phyloP scores from a whole-genome alignment of 164 flowering plant species.

The Pachysandra terminalis region DNA sequence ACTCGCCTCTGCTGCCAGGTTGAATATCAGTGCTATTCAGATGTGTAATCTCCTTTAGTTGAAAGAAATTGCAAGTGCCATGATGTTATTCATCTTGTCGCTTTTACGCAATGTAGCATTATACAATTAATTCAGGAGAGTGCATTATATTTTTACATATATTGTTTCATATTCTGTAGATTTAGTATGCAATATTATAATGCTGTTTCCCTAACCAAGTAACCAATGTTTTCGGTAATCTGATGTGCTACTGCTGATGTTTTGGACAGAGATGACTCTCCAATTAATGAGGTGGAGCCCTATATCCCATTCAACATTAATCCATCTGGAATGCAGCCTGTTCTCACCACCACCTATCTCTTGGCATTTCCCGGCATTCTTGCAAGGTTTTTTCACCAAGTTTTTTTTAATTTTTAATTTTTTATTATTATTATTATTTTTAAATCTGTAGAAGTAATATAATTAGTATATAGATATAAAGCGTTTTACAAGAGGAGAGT shows the following conservation, averaged over 20 bases:
- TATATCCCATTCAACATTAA: conserved; percentile 97
- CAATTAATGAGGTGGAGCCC: conserved; percentile 90
- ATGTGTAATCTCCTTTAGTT: background rate
- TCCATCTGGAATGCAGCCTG: conserved; percentile 99
- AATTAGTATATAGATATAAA: too few relatives aligned
- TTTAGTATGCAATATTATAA: background rate
- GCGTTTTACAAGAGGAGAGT: too few relatives aligned
- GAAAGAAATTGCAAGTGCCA: background rate
- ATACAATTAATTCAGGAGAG: background rate
- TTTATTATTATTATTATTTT: too few relatives aligned
- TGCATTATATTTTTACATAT: background rate
- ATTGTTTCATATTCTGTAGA: background rate
- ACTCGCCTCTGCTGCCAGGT: conserved; percentile 94
- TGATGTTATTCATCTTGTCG: background rate
- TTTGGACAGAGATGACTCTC: conserved; percentile 70
- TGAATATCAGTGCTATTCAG: conserved; percentile 6
- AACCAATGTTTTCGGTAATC: background rate
- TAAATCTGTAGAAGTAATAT: too few relatives aligned
- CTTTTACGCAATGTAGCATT: background rate
- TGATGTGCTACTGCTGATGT: conserved; percentile 7
- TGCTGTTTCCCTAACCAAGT: background rate
- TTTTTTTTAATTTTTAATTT: too few relatives aligned
- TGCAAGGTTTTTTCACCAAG: conserved; percentile 54
- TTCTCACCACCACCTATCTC: conserved; percentile 83
- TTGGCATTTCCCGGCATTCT: conserved; percentile 83